Percentiles rank a stretch among this genome's conserved stretches.
Evolutionary conservation across 2,329 filamentous ascomycete genomes (phyloP).

Genomic region (Geoglossum cookeanum): DNA sequence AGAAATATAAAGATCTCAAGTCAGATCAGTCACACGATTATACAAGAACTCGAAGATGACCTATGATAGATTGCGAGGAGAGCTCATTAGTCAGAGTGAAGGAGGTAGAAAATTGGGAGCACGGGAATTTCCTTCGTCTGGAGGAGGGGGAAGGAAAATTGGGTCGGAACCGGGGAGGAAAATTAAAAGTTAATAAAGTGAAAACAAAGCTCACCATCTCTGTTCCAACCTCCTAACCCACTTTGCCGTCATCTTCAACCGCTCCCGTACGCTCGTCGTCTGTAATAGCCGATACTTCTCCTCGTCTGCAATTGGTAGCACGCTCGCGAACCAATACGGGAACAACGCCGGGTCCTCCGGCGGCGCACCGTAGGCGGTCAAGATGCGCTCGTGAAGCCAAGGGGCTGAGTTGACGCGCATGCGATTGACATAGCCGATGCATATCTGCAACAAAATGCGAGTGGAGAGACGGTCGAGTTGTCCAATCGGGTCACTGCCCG

Average conservation of each 20-base stretch:
- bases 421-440: conserved; percentile 45
- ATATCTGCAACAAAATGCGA: conserved; percentile 44
- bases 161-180: background rate
- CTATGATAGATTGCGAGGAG: conserved; percentile 4
- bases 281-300: conserved; percentile 63
- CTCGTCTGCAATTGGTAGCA: conserved; percentile 55
- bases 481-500: conserved; percentile 9
- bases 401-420: conserved; percentile 50
- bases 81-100: conserved; percentile 5
- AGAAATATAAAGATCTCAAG: background rate
- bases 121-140: background rate
- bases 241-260: conserved; percentile 61
- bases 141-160: background rate
- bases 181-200: background rate
- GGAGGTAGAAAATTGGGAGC: background rate
- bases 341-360: conserved; percentile 60
- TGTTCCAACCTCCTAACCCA: conserved; percentile 63
- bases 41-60: conserved; percentile 9
- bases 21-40: conserved; percentile 7
- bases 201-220: conserved; percentile 40
- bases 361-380: conserved; percentile 57
- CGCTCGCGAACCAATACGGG: conserved; percentile 78
- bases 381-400: conserved; percentile 56
- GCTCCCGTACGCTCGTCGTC: conserved; percentile 56
- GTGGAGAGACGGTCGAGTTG: conserved; percentile 45